These are phyloP conservation scores for Thermothelomyces thermophilus DNA, from an alignment of 2,329 filamentous ascomycete genomes.

Conservation along the genomic window DNA sequence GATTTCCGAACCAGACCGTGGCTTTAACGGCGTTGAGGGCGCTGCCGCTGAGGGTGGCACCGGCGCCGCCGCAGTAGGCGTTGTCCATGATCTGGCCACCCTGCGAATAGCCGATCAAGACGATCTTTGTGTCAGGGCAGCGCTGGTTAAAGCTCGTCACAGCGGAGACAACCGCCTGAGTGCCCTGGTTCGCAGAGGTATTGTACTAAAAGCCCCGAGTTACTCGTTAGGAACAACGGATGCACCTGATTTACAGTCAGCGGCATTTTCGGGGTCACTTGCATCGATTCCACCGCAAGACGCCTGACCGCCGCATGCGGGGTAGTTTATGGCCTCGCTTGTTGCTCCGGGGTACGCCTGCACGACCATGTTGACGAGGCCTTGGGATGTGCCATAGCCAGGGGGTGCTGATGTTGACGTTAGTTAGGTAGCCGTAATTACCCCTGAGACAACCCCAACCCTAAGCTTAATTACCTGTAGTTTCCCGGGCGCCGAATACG, in stretches of 20 bases:
- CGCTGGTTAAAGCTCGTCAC: constrained; percentile 51
- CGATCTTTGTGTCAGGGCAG: constrained; percentile 52
- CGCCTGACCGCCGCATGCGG: constrained; percentile 56
- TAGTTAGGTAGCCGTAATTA: too few species aligned
- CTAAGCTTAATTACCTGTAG: too few species aligned
- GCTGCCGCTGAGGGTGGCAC: constrained; percentile 38
- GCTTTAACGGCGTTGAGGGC: constrained; percentile 53
- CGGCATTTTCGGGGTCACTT: too few species aligned
- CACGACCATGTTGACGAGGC: constrained; percentile 45
- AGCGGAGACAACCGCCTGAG: constrained; percentile 49
- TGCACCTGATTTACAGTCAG: too few species aligned
- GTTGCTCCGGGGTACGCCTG: constrained; percentile 44
- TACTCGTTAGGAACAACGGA: too few species aligned
- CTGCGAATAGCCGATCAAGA: constrained; percentile 58
- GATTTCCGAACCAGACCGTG: constrained; percentile 54
- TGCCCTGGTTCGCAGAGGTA: constrained; percentile 51
- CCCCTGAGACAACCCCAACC: too few species aligned
- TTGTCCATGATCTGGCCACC: constrained; percentile 60
- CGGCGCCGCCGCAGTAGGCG: constrained; percentile 54
- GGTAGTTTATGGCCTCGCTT: constrained; percentile 49
- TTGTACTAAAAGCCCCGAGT: constrained; percentile 39
- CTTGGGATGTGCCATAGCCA: constrained; percentile 46
- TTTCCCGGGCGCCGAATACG: constrained; percentile 43
- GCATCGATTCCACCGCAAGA: constrained; percentile 48
- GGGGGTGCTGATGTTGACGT: constrained; percentile 31